A percentile compares a stretch with the other conserved stretches of the same genome.
Evolutionary conservation across 2,329 filamentous ascomycete species (phyloP).

Genomic region (Hymenoscyphus fructigenus): DNA sequence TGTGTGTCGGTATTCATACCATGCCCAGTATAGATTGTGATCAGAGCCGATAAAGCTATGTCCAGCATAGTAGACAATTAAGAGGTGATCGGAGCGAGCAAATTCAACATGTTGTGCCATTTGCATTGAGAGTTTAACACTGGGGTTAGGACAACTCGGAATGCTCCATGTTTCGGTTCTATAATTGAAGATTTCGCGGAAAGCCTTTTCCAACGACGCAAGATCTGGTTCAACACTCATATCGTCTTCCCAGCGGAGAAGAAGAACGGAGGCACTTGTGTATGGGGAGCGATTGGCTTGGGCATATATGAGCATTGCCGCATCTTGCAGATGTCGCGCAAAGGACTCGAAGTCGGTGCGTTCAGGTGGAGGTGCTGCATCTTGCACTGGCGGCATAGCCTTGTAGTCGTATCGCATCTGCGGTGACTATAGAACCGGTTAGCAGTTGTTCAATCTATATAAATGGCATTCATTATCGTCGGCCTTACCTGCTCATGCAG

Average conservation of each 20-base stretch:
- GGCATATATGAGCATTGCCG: conserved; percentile 64
- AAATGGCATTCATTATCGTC: conserved; percentile 3
- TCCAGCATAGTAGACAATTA: conserved; percentile 65
- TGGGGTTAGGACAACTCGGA: conserved; percentile 57
- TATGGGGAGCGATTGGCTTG: conserved; percentile 60
- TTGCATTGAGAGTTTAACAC: conserved; percentile 59
- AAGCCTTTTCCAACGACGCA: conserved; percentile 53
- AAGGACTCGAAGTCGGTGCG: conserved; percentile 62
- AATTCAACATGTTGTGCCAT: conserved; percentile 60
- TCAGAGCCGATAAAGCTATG: conserved; percentile 58
- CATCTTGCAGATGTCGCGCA: conserved; percentile 66
- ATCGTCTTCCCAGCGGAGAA: conserved; percentile 64
- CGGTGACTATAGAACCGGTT: conserved; percentile 26
- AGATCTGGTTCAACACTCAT: conserved; percentile 53
- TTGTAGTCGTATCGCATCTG: conserved; percentile 35
- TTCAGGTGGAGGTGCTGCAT: conserved; percentile 35
- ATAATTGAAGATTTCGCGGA: conserved; percentile 61
- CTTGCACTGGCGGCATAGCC: conserved; percentile 31
- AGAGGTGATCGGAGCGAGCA: conserved; percentile 56
- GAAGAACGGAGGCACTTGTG: conserved; percentile 57
- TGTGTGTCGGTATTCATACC: conserved; percentile 48
- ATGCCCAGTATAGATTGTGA: conserved; percentile 65
- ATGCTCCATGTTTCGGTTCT: conserved; percentile 61
- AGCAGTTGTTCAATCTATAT: conserved; percentile 13
- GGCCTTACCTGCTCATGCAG: conserved; percentile 34